Percentiles rank a stretch among this genome's conserved stretches.
Conservation (phyloP, 2,329 filamentous ascomycete genomes). For the Ilyonectria robusta region DNA sequence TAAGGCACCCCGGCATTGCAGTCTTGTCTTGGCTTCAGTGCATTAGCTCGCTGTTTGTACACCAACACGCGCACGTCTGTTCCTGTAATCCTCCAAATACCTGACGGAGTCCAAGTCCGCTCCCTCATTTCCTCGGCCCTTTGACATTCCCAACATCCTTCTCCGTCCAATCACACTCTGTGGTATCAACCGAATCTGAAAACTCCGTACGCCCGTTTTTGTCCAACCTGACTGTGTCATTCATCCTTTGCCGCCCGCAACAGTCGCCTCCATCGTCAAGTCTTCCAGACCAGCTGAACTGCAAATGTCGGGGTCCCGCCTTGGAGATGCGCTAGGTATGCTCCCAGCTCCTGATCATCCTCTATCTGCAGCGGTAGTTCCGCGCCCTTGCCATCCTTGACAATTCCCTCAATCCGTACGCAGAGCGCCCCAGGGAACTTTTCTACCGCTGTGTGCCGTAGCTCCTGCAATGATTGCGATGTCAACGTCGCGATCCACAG, state of each 20-base stretch:
- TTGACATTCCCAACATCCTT: conserved; percentile 15
- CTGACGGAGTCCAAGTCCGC: conserved; percentile 45
- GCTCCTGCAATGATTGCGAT: conserved; percentile 70
- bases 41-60: conserved; percentile 16
- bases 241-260: neutral
- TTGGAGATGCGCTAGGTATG: conserved; percentile 77
- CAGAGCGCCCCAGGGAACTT: conserved; percentile 74
- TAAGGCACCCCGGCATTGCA: neutral
- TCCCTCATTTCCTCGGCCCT: conserved; percentile 24
- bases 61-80: neutral
- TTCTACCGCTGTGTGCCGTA: conserved; percentile 72
- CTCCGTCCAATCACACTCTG: conserved; percentile 32
- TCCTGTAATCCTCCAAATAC: conserved; percentile 18
- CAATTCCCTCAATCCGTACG: conserved; percentile 75
- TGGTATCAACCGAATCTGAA: conserved; percentile 34
- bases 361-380: conserved; percentile 77
- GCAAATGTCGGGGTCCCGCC: conserved; percentile 60
- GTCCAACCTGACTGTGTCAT: neutral
- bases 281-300: conserved; percentile 56
- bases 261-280: conserved; percentile 31
- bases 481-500: conserved; percentile 78
- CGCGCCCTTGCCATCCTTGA: conserved; percentile 70
- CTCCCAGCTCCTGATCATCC: conserved; percentile 78
- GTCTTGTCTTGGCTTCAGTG: conserved; percentile 6
- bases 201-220: conserved; percentile 43